Percentiles rank a stretch among this genome's conserved stretches.
These are phyloP conservation scores for Fraxinus angustifolia DNA, from an alignment of 305 asterid genomes.

Conservation along the genomic window DNA sequence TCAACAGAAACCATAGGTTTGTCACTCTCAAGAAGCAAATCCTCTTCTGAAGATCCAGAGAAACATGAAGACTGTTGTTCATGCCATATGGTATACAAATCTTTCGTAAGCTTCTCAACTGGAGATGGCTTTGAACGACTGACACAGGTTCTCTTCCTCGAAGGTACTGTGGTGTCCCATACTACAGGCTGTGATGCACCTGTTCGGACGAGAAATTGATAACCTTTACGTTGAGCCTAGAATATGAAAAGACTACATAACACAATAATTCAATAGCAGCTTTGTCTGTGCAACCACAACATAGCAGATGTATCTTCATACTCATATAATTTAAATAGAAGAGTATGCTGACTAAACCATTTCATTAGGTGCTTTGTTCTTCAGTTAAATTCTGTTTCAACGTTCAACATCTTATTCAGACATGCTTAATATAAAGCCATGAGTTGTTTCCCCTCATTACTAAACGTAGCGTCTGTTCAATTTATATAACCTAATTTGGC, in stretches of 20 bases:
- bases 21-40: conserved; percentile 76
- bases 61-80: conserved; percentile 76
- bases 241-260: not conserved
- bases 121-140: conserved; percentile 76
- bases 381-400: conserved; percentile 1
- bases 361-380: not conserved
- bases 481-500: not conserved
- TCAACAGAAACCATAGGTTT: conserved; percentile 93
- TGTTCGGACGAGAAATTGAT: conserved; percentile 28
- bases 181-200: conserved; percentile 70
- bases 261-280: not conserved
- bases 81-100: conserved; percentile 77
- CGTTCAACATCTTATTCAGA: not conserved
- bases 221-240: not conserved
- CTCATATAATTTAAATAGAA: not conserved
- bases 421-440: not conserved
- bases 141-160: conserved; percentile 85
- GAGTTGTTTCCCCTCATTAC: not conserved
- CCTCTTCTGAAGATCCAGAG: conserved; percentile 86
- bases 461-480: not conserved
- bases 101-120: conserved; percentile 86
- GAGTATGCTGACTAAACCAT: not conserved
- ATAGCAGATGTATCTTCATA: not conserved
- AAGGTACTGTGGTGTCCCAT: conserved; percentile 84
- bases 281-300: not conserved